These are phyloP conservation scores for Sphagnum tenellum DNA, from an alignment of 225 moss, liverwort and hornwort genomes.

Conservation along the genomic window DNA sequence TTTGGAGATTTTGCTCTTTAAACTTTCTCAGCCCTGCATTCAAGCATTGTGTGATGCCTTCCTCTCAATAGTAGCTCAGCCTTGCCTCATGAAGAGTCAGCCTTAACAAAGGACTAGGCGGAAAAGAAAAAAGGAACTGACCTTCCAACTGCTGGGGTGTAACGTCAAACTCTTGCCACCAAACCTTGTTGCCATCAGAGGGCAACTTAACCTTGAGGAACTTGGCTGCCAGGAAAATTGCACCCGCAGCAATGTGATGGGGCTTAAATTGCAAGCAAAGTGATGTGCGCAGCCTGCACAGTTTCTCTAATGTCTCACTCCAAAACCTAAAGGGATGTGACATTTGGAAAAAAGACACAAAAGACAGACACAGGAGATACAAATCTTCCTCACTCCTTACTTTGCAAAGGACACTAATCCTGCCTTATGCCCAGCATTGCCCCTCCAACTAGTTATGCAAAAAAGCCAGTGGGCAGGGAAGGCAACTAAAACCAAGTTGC, in stretches of 20 bases:
- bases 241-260: slow-evolving; percentile 92
- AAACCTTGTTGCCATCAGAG: slow-evolving; percentile 43
- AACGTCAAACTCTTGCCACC: slow-evolving; percentile 60
- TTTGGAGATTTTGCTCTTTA: no score
- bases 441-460: no score
- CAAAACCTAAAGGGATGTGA: not conserved
- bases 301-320: slow-evolving; percentile 6
- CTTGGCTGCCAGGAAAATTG: slow-evolving; percentile 94
- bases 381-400: slow-evolving; percentile 2
- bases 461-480: no score
- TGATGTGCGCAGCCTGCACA: slow-evolving; percentile 92
- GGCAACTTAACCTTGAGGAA: slow-evolving; percentile 63
- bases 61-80: not conserved
- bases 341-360: not conserved
- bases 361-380: not conserved
- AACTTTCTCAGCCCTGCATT: no score
- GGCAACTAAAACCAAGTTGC: not conserved
- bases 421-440: not conserved
- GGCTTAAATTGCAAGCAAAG: slow-evolving; percentile 95
- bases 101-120: not conserved
- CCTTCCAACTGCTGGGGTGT: slow-evolving; percentile 54
- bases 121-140: not conserved
- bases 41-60: not conserved
- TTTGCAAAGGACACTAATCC: slow-evolving; percentile 6
- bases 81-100: not conserved